A percentile compares a stretch with the other conserved stretches of the same genome.
Evolutionary conservation across 2,329 filamentous ascomycete genomes (phyloP).

Genomic region (Botrytis pseudocinerea): DNA sequence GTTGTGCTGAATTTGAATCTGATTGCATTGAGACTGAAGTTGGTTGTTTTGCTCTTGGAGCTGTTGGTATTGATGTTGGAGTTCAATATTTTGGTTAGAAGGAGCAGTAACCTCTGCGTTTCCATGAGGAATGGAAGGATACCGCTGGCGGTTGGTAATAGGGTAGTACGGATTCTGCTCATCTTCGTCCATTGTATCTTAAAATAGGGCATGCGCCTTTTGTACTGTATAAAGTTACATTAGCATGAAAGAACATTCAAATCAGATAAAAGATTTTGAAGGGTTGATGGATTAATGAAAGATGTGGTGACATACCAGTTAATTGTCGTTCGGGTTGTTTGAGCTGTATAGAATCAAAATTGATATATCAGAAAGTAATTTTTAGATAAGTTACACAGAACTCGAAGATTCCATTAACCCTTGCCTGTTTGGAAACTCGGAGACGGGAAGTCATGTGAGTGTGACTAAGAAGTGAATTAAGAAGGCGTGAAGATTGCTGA

Average conservation of each 20-base stretch:
- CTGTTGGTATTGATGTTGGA: not conserved
- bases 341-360: not conserved
- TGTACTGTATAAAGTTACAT: not conserved
- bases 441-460: not conserved
- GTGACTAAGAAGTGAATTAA: not conserved
- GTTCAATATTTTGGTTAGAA: not conserved
- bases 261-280: not conserved
- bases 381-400: not conserved
- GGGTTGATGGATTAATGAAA: not conserved
- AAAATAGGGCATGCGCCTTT: not conserved
- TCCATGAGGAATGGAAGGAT: not conserved
- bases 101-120: not conserved
- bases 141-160: not conserved
- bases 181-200: not conserved
- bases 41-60: too few species aligned
- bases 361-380: fast-evolving
- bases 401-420: not conserved
- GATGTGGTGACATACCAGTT: not conserved
- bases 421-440: not conserved
- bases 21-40: not conserved
- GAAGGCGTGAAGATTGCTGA: too few species aligned
- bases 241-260: not conserved
- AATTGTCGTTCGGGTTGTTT: not conserved
- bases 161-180: not conserved
- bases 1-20: not conserved